Evolutionary conservation across 1,284 basidiomycete species (phyloP), one percentile per base, ranked within the genome.

Genomic region (Pseudozyma hubeiensis): DNA sequence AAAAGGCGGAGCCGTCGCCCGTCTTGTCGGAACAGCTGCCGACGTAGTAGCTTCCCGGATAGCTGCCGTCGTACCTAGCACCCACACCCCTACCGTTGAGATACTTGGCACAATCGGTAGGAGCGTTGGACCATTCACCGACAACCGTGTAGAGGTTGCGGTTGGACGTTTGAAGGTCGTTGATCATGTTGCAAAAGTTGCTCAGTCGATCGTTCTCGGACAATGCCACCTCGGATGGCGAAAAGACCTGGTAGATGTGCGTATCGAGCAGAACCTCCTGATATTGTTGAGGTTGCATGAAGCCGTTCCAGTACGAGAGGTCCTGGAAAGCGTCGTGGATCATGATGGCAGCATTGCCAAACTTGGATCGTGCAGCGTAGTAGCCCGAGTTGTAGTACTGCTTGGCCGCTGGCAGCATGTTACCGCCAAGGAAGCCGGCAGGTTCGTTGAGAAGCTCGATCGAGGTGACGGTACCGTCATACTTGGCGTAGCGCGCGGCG

Each of bases 311-410:
- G 78, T 88, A 91, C 57, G 87, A 88, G 33, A 93, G 85, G 40
- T 89, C 87, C 84, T 93, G 90, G 88, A 97, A 92, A 3, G 91
- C 93, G 81, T 97, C 95, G 80, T 92, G 90, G 55, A 96, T 89
- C 70, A 93, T 87, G 19, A 82, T 75, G 40, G 77, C 61, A 13
- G 75, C 56, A 17, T 67, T 75, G 40, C n/a, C 53, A 16, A 78
- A 71, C 37, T 64, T 61, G 29, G 53, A 43, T 17, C 80, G 78
- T 10, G 66, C 75, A 1, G 64, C 54, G 41, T 65, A 61, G 65
- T 77, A 78, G 24, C 71, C 78, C 16, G 45, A 14, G 35, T 59
- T 31, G 57, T 79, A 81, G 56, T 75, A 81, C 16, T 41, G 30
- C 44, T 70, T 66, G 30, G 80, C 77, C 52, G 58, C 64, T 9